phyloP scores from a whole-genome alignment of 768 basidiomycete species.

The Mycena belliarum region DNA sequence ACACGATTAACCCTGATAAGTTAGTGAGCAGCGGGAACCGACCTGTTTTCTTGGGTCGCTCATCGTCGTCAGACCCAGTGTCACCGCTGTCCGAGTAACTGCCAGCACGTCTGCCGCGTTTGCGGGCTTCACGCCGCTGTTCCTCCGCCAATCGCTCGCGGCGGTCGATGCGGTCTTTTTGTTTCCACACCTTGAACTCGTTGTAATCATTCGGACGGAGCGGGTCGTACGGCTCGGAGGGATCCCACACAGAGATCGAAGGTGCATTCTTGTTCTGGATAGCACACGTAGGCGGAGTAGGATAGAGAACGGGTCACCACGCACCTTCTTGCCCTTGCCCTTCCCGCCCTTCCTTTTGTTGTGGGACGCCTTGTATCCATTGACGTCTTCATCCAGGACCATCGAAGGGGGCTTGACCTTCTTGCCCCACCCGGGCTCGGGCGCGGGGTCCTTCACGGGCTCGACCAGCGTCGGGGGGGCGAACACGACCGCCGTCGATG shows the following conservation, averaged over 20 bases:
- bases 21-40: slow-evolving; percentile 14
- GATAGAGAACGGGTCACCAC: slow-evolving; percentile 1
- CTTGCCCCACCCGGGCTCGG: slow-evolving; percentile 75
- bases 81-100: slow-evolving; percentile 70
- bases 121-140: slow-evolving; percentile 55
- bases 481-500: slow-evolving; percentile 34
- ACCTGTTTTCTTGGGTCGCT: slow-evolving; percentile 72
- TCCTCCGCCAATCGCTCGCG: slow-evolving; percentile 68
- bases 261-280: slow-evolving; percentile 50
- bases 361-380: slow-evolving; percentile 69
- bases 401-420: slow-evolving; percentile 90
- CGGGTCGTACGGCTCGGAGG: slow-evolving; percentile 77
- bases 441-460: slow-evolving; percentile 35
- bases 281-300: slow-evolving; percentile 4
- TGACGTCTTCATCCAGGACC: slow-evolving; percentile 87
- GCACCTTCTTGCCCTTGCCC: slow-evolving; percentile 64
- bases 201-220: slow-evolving; percentile 85
- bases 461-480: slow-evolving; percentile 35
- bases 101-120: slow-evolving; percentile 54
- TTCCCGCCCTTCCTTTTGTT: slow-evolving; percentile 59
- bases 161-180: slow-evolving; percentile 72
- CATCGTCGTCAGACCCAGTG: slow-evolving; percentile 63
- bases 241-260: slow-evolving; percentile 68
- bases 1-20: slow-evolving; percentile 8
- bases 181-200: slow-evolving; percentile 82